These are phyloP conservation scores for Plantago lanceolata DNA, from an alignment of 305 asterid species.

Conservation along the genomic window DNA sequence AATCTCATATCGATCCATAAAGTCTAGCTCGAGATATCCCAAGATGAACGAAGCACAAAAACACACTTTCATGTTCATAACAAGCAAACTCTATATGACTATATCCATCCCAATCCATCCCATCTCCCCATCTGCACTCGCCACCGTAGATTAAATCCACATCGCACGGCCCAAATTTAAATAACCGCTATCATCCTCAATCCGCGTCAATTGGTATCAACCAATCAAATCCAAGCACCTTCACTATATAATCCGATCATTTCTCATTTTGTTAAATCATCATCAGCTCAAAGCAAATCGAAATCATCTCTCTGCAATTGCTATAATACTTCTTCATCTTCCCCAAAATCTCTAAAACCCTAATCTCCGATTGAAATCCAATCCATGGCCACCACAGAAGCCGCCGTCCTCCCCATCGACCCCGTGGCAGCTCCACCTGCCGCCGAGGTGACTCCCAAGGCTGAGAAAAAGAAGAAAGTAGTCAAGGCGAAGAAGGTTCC, in stretches of 20 bases:
- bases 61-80: constrained; percentile 36
- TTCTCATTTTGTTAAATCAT: constrained; percentile 7
- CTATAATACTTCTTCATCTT: neutral
- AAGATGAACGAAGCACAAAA: constrained; percentile 41
- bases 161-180: constrained; percentile 50
- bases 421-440: constrained; percentile 8
- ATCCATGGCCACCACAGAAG: constrained; percentile 46
- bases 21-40: constrained; percentile 28
- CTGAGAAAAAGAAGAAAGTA: constrained; percentile 35
- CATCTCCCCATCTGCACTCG: constrained; percentile 11
- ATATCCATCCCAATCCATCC: constrained; percentile 28
- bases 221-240: constrained; percentile 46
- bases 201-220: constrained; percentile 38
- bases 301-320: neutral
- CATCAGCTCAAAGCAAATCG: neutral
- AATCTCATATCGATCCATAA: constrained; percentile 25
- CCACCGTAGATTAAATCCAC: constrained; percentile 34
- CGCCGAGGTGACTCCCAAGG: constrained; percentile 21
- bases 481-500: constrained; percentile 47
- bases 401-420: constrained; percentile 33
- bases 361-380: constrained; percentile 19
- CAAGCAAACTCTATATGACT: constrained; percentile 4
- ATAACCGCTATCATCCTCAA: constrained; percentile 28
- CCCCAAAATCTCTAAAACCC: constrained; percentile 16
- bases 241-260: constrained; percentile 46